Conservation (phyloP, 495 filamentous ascomycete species). For the Sabuloglossum arenarium region DNA sequence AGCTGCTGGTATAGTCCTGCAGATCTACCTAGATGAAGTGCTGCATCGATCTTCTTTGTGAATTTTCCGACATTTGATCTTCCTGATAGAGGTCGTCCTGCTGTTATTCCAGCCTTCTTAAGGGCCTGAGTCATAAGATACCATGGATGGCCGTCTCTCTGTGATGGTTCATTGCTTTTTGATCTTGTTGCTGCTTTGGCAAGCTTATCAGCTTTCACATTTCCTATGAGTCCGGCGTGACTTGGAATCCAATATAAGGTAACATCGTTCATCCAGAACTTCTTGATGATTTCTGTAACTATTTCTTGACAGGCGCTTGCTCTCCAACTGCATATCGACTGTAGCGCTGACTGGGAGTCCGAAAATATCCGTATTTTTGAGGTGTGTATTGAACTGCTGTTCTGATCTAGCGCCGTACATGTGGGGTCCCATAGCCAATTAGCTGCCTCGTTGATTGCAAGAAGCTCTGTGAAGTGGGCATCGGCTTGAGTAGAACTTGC, state of each 20-base stretch:
- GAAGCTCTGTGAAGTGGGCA: slow-evolving; percentile 6
- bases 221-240: slow-evolving; percentile 6
- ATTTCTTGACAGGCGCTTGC: slow-evolving; percentile 6
- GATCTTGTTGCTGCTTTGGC: slow-evolving; percentile 7
- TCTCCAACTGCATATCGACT: slow-evolving; percentile 7
- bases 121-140: slow-evolving; percentile 7
- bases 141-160: slow-evolving; percentile 2
- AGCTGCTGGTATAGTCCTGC: slow-evolving; percentile 8
- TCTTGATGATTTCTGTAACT: slow-evolving; percentile 8
- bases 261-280: slow-evolving; percentile 5
- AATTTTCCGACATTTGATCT: slow-evolving; percentile 5
- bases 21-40: slow-evolving; percentile 8
- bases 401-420: background rate
- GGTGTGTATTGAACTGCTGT: background rate
- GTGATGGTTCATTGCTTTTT: slow-evolving; percentile 6
- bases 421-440: slow-evolving; percentile 4
- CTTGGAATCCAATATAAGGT: slow-evolving; percentile 8
- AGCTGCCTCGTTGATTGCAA: slow-evolving; percentile 7
- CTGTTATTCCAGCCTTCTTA: slow-evolving; percentile 4
- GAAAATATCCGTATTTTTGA: slow-evolving; percentile 7
- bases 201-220: slow-evolving; percentile 5
- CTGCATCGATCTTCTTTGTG: slow-evolving; percentile 10
- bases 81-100: background rate
- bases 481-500: slow-evolving; percentile 6
- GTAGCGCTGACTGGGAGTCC: slow-evolving; percentile 7